phyloP scores from a whole-genome alignment of 192 early-diverging fungal species.

The Phlyctochytrium arcticum region DNA sequence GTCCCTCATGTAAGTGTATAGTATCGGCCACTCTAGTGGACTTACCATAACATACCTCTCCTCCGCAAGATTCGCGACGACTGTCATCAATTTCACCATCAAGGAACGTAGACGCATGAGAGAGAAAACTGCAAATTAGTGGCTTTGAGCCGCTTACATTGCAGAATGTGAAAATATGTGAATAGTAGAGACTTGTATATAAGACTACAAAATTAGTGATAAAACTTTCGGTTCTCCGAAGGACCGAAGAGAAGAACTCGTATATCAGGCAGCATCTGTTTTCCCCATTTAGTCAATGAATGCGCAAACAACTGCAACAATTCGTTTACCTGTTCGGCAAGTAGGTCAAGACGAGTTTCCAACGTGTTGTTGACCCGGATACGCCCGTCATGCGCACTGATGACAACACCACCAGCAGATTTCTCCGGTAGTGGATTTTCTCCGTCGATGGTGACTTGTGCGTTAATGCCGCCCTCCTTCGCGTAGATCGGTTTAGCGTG shows the following conservation, averaged over 20 bases:
- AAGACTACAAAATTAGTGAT: conserved; percentile 56
- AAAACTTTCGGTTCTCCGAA: conserved; percentile 87
- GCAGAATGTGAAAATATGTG: background rate
- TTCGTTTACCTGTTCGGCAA: conserved; percentile 60
- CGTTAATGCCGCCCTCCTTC: conserved; percentile 41
- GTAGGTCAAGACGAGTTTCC: conserved; percentile 80
- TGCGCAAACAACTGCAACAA: background rate
- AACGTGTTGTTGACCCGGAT: conserved; percentile 88
- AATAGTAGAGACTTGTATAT: background rate
- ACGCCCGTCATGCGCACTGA: conserved; percentile 69
- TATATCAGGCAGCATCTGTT: conserved; percentile 90
- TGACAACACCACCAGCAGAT: conserved; percentile 86
- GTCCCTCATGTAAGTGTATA: background rate
- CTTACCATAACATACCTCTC: background rate
- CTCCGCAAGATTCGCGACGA: background rate
- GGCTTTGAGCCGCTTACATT: background rate
- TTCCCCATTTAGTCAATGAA: background rate
- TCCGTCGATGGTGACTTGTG: conserved; percentile 55
- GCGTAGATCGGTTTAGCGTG: conserved; percentile 51
- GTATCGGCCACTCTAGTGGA: background rate
- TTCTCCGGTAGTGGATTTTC: conserved; percentile 65
- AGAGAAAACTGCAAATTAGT: too few relatives aligned
- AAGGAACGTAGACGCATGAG: background rate
- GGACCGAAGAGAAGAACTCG: conserved; percentile 87
- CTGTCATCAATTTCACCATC: background rate